Evolutionary conservation across 805 yeast species (phyloP), one percentile per base, ranked within the genome.

Genomic region (Candida caryicola): DNA sequence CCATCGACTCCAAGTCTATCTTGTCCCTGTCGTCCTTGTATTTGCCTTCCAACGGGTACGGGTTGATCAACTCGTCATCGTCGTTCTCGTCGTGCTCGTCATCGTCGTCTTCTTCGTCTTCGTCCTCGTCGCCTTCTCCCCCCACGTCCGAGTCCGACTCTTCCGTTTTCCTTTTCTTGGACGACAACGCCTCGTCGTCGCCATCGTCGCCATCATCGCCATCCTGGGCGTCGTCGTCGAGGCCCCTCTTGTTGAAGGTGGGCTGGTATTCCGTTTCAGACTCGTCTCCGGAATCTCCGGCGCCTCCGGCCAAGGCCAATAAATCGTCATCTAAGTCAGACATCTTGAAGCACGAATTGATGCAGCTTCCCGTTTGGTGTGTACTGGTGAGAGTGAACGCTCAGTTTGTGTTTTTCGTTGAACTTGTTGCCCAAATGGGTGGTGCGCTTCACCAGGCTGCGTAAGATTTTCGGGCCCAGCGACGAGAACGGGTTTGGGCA

Each of bases 31-130:
- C 95, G 60, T 89, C 83, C 52, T 81, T 85, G 68, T 82, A 93
- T 54, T 87, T 88, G 5, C 95, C 96, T 55, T 89, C 96, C 37
- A 91, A 63, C 2, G 99, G 99, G 58, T 90, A 93, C 7, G 98
- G 99, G 52, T 84, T 82, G 31, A 61, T 52, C 38, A 68, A 52
- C 18, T 58, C 66, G 9, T 57, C 67, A 7, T 65, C 74, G 1
- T 61, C 71, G 1, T 60, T 66, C 1, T 48, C 57, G 10, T 53
- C 58, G 4, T 51, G 57, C 1, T 50, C 57, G 4, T 56, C 66
- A 10, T 55, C 69, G 9, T 50, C 67, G 1, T 50, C 62, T 4
- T 54, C 64, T 8, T 41, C 47, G n/a, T 38, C 51, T 8, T 38
- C 45, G 1, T 49, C 52, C 17, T 40, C 53, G 8, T 39, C 54